Evolutionary conservation across 371 early-diverging fungal species (phyloP).

Genomic region (Thermomucor indicae-seudaticae): DNA sequence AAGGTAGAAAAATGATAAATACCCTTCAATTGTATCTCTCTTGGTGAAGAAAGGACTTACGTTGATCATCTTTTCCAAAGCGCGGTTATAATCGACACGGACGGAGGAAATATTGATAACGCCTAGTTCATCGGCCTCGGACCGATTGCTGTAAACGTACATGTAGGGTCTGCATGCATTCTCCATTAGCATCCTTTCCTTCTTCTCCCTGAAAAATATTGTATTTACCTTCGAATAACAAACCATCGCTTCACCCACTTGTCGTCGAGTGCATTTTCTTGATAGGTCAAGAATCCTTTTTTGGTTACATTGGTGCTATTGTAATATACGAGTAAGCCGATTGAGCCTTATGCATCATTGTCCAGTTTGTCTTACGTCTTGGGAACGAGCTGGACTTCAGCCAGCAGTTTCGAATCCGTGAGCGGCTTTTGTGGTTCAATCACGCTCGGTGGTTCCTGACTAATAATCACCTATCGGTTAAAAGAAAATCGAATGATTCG

Average conservation of each 20-base stretch:
- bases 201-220: not conserved
- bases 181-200: not conserved
- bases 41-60: conserved; percentile 24
- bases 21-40: not conserved
- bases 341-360: not conserved
- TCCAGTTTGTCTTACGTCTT: conserved; percentile 42
- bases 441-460: conserved; percentile 42
- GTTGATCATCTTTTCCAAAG: conserved; percentile 63
- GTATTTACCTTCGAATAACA: conserved; percentile 71
- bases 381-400: conserved; percentile 53
- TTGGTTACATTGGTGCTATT: conserved; percentile 55
- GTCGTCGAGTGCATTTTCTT: conserved; percentile 56
- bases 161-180: conserved; percentile 65
- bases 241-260: conserved; percentile 80
- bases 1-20: conserved; percentile 8
- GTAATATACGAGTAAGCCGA: not conserved
- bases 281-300: conserved; percentile 58
- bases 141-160: conserved; percentile 64
- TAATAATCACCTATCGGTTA: conserved; percentile 35
- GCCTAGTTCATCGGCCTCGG: conserved; percentile 65
- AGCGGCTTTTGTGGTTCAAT: conserved; percentile 16
- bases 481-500: conserved; percentile 6
- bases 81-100: conserved; percentile 63
- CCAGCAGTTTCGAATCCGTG: conserved; percentile 33
- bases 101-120: conserved; percentile 74